These are phyloP conservation scores for Phytopythium kandeliae DNA, from an alignment of 352 stramenopile species.

Conservation along the genomic window DNA sequence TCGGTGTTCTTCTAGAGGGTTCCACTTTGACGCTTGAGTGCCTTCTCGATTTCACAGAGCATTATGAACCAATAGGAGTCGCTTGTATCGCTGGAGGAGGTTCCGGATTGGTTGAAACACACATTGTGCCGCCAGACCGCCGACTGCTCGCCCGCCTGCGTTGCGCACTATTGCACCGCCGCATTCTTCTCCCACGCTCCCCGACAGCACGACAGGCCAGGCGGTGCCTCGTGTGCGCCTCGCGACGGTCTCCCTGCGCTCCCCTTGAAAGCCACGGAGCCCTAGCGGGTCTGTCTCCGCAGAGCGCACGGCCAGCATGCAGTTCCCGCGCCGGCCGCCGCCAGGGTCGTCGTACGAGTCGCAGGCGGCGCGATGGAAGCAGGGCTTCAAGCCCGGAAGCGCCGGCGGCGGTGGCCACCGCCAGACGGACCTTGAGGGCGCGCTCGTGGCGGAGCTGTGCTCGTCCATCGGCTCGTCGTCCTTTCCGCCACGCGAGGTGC, in stretches of 20 bases:
- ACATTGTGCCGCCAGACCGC: too few relatives aligned
- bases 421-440: conserved; percentile 56
- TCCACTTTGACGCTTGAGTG: too few relatives aligned
- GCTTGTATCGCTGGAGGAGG: background rate
- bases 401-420: conserved; percentile 10
- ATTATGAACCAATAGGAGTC: too few relatives aligned
- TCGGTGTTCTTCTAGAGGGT: too few relatives aligned
- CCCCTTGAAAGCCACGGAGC: background rate
- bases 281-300: too few relatives aligned
- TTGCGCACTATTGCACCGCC: too few relatives aligned
- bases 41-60: too few relatives aligned
- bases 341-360: conserved; percentile 65
- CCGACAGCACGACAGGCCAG: background rate
- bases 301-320: conserved; percentile 9
- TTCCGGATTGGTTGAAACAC: too few relatives aligned
- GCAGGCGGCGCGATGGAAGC: conserved; percentile 68
- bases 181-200: background rate
- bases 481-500: conserved; percentile 67
- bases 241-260: background rate
- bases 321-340: conserved; percentile 20
- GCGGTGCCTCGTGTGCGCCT: too few relatives aligned
- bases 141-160: too few relatives aligned
- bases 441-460: conserved; percentile 71
- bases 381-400: conserved; percentile 44
- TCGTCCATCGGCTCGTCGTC: conserved; percentile 73